Conservation (phyloP, 108 stramenopile genomes). For the Skeletonema potamos region DNA sequence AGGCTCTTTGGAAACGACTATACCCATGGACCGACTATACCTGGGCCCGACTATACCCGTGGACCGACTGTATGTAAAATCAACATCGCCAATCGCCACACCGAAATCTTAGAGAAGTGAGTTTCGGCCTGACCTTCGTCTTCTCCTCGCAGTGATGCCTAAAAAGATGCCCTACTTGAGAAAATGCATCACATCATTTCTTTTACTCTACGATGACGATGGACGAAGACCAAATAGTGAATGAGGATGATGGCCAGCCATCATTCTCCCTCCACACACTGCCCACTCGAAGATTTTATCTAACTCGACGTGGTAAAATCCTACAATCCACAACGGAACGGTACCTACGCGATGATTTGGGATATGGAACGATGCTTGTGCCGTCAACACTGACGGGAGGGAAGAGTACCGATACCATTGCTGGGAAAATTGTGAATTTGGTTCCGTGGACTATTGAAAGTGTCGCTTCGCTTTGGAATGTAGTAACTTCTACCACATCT, state of each 20-base stretch:
- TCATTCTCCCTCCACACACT: slow-evolving; percentile 14
- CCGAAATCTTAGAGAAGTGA: too few species aligned
- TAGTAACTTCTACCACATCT: slow-evolving; percentile 15
- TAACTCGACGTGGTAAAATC: slow-evolving; percentile 75
- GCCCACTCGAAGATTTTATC: slow-evolving; percentile 34
- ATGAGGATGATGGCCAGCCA: background rate
- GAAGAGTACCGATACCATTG: slow-evolving; percentile 29
- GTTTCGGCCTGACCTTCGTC: too few species aligned
- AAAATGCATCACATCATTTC: too few species aligned
- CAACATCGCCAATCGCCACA: too few species aligned
- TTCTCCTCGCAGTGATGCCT: too few species aligned
- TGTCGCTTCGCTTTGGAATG: slow-evolving; percentile 36
- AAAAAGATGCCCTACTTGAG: too few species aligned
- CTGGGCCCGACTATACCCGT: too few species aligned
- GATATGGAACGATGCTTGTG: slow-evolving; percentile 62
- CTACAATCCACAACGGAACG: slow-evolving; percentile 73
- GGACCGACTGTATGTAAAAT: too few species aligned
- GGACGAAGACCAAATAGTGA: background rate
- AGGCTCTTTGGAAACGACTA: too few species aligned
- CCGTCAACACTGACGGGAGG: slow-evolving; percentile 17
- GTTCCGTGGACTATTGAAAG: slow-evolving; percentile 59
- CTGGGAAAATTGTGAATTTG: slow-evolving; percentile 52
- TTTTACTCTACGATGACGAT: too few species aligned
- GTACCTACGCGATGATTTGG: slow-evolving; percentile 86
- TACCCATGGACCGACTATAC: too few species aligned